These are phyloP conservation scores for Dissoconium aciculare DNA, from an alignment of 2,329 filamentous ascomycete genomes.

Conservation along the genomic window DNA sequence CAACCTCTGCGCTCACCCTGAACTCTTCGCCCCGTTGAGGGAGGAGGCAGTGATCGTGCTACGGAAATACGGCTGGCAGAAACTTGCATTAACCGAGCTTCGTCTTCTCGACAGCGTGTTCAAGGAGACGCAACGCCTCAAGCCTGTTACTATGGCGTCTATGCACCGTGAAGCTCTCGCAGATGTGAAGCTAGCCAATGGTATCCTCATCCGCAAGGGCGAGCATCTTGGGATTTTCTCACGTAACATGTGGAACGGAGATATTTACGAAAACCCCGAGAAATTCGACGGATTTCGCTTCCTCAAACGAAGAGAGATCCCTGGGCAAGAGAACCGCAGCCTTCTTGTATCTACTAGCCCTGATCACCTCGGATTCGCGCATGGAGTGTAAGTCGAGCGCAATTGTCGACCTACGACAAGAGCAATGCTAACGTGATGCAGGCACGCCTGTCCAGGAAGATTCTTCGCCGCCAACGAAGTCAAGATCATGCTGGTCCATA, in stretches of 20 bases:
- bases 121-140: constrained; percentile 22
- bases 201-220: constrained; percentile 15
- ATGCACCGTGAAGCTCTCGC: constrained; percentile 17
- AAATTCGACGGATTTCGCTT: constrained; percentile 16
- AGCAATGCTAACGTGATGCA: too few relatives aligned
- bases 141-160: constrained; percentile 8
- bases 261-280: constrained; percentile 11
- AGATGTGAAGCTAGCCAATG: constrained; percentile 17
- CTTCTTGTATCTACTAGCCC: constrained; percentile 10
- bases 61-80: constrained; percentile 17
- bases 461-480: constrained; percentile 25
- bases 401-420: too few relatives aligned
- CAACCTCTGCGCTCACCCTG: constrained; percentile 14
- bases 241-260: constrained; percentile 7
- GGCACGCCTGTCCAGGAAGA: constrained; percentile 23
- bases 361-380: constrained; percentile 17
- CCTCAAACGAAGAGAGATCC: constrained; percentile 9
- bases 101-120: constrained; percentile 23
- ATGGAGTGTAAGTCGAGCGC: too few relatives aligned
- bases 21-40: constrained; percentile 12
- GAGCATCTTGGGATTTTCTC: constrained; percentile 8
- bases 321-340: constrained; percentile 11
- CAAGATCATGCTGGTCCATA: constrained; percentile 21
- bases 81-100: constrained; percentile 18
- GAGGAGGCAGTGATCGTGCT: constrained; percentile 16